phyloP scores from a whole-genome alignment of 2,329 filamentous ascomycete genomes.

The Sordariomycetes sp. region DNA sequence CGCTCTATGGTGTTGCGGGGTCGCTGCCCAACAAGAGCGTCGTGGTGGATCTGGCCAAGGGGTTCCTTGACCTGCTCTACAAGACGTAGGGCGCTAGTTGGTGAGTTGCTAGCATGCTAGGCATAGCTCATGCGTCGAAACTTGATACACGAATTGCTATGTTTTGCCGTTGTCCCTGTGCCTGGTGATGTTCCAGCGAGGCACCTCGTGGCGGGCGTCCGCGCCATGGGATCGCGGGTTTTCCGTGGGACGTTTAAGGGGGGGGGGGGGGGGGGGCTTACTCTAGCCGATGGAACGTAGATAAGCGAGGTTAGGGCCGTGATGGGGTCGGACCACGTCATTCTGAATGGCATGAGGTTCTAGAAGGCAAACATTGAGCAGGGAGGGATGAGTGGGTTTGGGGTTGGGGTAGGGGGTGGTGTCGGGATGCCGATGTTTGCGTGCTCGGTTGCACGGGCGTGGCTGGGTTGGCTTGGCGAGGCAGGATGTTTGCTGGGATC shows the following conservation, averaged over 20 bases:
- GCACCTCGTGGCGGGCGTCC: too few species aligned
- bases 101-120: background rate
- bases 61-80: constrained; percentile 87
- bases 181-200: too few species aligned
- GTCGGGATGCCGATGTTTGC: background rate
- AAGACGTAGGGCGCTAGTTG: constrained; percentile 49
- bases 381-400: background rate
- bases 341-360: background rate
- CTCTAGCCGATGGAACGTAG: background rate
- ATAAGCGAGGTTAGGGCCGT: background rate
- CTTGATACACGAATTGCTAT: background rate
- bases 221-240: too few species aligned
- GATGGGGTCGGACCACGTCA: background rate
- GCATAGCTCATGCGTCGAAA: background rate
- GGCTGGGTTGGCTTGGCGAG: background rate
- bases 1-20: constrained; percentile 88
- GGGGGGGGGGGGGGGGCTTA: too few species aligned
- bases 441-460: background rate
- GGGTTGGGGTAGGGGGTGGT: background rate
- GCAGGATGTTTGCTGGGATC: background rate
- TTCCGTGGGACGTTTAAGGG: background rate
- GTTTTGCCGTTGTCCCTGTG: background rate
- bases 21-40: constrained; percentile 93
- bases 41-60: constrained; percentile 77
- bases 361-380: background rate